Evolutionary conservation across 345 rosid species (phyloP).

Genomic region (Lumnitzera racemosa): DNA sequence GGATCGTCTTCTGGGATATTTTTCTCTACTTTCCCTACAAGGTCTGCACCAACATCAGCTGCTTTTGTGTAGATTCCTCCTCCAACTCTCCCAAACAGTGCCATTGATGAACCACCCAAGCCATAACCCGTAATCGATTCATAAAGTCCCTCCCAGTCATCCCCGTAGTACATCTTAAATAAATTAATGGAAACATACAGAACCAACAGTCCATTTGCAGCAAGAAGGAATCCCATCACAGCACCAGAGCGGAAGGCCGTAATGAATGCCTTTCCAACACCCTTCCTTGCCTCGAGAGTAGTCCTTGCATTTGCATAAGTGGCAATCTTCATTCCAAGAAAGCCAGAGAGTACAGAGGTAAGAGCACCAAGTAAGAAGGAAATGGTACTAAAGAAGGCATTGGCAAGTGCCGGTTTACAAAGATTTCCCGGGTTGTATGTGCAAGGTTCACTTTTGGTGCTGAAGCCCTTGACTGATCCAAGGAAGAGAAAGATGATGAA

Average conservation of each 20-base stretch:
- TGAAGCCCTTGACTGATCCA: conserved; percentile 63
- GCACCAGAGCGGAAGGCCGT: conserved; percentile 58
- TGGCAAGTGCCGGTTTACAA: conserved; percentile 63
- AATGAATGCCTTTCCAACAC: conserved; percentile 60
- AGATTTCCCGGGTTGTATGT: conserved; percentile 42
- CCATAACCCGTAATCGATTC: conserved; percentile 72
- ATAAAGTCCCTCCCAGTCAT: conserved; percentile 68
- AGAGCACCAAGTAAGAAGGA: conserved; percentile 66
- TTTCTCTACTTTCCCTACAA: conserved; percentile 57
- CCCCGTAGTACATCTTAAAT: conserved; percentile 55
- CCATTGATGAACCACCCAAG: conserved; percentile 64
- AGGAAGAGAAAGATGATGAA: conserved; percentile 52
- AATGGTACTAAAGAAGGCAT: conserved; percentile 47
- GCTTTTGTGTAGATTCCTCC: conserved; percentile 66
- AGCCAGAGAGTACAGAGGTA: conserved; percentile 59
- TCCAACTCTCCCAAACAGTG: conserved; percentile 63
- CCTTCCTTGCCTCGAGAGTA: conserved; percentile 58
- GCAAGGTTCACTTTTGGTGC: conserved; percentile 56
- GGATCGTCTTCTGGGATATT: conserved; percentile 69
- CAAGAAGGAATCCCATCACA: conserved; percentile 69
- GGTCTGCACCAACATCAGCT: conserved; percentile 64
- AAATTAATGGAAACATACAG: conserved; percentile 41
- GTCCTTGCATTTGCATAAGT: conserved; percentile 68
- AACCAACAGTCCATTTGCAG: conserved; percentile 61
- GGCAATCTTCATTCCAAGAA: conserved; percentile 67